Base-by-base conservation (phyloP, 129 eudicot genomes). In the Escallonia herrerae region DNA sequence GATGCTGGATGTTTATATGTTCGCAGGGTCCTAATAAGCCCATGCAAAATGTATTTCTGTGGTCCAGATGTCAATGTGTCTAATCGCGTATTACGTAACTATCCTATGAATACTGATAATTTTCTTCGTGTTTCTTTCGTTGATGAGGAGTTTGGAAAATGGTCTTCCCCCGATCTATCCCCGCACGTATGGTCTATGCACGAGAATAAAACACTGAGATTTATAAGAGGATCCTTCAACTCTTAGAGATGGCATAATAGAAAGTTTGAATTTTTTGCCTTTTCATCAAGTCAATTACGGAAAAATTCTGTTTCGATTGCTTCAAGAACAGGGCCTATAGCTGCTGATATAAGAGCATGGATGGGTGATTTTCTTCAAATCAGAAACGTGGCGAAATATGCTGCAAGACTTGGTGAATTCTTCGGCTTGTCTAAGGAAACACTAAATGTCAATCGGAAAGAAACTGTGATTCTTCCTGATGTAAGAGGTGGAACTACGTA, bases 351-450 rank as follows among this genome's bases (percentile, higher is more conserved):
- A 37, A 76, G 91, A 64, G 58, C 13, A 7, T 76, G 82, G 83
- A 81, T 85, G 91, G 91, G 91, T 40, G 79, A 85, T 50, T 85
- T 85, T 72, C 33, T 50, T 7, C 40, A 53, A 15, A 85, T 85
- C 3, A 73, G 67, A 60, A 85, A 85, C 68, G 91, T 85, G 75
- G 91, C 87, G 33, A 85, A 81, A 72, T 82, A 76, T 82, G 83
- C 91, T 15, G 91, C 91, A 3, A 76, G 91, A 54, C 87, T 85
- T 55, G 91, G 91, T 71, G 87, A 85, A 74, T 85, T 87, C 13
- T 82, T 85, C 41, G 65, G 87, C 57, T 85, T 87, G 4, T 85
- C 91, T 39, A 85, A 74, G 2, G 91, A 85, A 74, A 81, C 87
- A 12, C 33, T 85, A 6, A 85, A 62, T n/a, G 91, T 85, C 53